phyloP scores from a whole-genome alignment of 345 rosid species.

The Eucalyptus lansdowneana region DNA sequence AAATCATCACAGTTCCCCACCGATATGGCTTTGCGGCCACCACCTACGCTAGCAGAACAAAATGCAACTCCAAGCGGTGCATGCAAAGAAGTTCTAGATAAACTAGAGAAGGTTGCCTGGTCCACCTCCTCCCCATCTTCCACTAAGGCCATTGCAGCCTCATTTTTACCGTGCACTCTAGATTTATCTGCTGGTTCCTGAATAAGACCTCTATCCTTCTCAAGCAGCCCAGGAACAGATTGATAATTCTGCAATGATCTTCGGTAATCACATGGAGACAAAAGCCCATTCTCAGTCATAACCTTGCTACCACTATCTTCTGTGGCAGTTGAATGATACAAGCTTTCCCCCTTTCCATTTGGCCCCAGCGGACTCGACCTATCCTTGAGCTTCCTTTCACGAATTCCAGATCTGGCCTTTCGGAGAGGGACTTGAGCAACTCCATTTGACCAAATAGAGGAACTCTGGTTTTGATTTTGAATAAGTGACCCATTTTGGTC shows the following conservation, averaged over 20 bases:
- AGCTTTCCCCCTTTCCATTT: conserved; percentile 65
- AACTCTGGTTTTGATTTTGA: conserved; percentile 49
- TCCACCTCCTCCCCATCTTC: conserved; percentile 50
- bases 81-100: conserved; percentile 34
- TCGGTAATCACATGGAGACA: conserved; percentile 50
- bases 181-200: conserved; percentile 21
- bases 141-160: conserved; percentile 9
- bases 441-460: conserved; percentile 69
- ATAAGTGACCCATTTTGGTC: conserved; percentile 35
- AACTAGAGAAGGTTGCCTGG: conserved; percentile 18
- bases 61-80: conserved; percentile 83
- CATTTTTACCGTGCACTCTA: conserved; percentile 24
- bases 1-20: conserved; percentile 17
- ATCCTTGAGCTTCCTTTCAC: conserved; percentile 57
- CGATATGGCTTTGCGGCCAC: conserved; percentile 42
- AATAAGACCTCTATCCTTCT: conserved; percentile 29
- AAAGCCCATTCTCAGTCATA: conserved; percentile 49
- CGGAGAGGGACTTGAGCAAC: conserved; percentile 54
- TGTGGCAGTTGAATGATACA: conserved; percentile 34
- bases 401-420: conserved; percentile 54
- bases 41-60: conserved; percentile 59
- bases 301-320: conserved; percentile 34
- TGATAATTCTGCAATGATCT: conserved; percentile 43
- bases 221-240: conserved; percentile 34
- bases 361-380: conserved; percentile 76